These are phyloP conservation scores for Ceratocystis cacaofunesta DNA, from an alignment of 2,329 filamentous ascomycete genomes.

Conservation along the genomic window DNA sequence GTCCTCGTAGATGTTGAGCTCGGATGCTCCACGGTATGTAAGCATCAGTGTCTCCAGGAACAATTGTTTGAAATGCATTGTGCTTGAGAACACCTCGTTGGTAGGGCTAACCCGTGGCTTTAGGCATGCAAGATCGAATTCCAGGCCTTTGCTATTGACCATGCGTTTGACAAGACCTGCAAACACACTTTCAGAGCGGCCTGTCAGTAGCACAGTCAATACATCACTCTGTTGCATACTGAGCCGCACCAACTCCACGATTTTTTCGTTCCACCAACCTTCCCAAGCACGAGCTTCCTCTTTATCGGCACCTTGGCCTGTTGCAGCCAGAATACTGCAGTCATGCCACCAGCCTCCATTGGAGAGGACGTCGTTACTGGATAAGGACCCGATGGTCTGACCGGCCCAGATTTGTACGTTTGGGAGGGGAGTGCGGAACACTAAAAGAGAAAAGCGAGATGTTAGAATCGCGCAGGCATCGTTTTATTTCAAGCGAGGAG, in stretches of 20 bases:
- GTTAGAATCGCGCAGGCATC: conserved; percentile 6
- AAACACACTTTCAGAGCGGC: conserved; percentile 65
- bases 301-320: conserved; percentile 63
- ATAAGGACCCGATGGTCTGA: conserved; percentile 60
- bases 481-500: not conserved
- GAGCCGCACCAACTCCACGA: conserved; percentile 64
- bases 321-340: conserved; percentile 66
- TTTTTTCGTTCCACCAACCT: conserved; percentile 93
- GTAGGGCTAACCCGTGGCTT: conserved; percentile 74
- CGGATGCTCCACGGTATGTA: conserved; percentile 71
- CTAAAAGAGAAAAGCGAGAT: conserved; percentile 28
- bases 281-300: conserved; percentile 78
- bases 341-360: conserved; percentile 98
- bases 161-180: conserved; percentile 70
- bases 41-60: conserved; percentile 69
- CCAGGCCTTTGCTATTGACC: conserved; percentile 56
- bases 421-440: conserved; percentile 82
- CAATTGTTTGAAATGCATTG: conserved; percentile 83
- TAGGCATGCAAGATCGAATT: conserved; percentile 77
- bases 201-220: conserved; percentile 74
- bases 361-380: conserved; percentile 58
- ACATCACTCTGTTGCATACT: conserved; percentile 75
- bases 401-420: conserved; percentile 79
- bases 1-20: conserved; percentile 64
- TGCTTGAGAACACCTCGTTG: conserved; percentile 62